phyloP scores from a whole-genome alignment of 129 eudicot genomes.

The Smallanthus sonchifolius region DNA sequence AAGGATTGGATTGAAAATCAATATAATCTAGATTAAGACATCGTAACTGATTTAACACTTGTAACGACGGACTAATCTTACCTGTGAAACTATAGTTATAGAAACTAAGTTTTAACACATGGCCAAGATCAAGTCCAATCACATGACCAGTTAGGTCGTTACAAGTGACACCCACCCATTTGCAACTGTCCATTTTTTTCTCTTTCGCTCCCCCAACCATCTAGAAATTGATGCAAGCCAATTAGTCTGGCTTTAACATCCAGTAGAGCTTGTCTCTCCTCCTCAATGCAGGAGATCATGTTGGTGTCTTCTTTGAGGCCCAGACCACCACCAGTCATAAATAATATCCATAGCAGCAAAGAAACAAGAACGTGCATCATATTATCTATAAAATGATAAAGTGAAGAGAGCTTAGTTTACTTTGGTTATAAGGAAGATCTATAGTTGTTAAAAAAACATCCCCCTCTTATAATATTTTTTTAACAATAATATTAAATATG shows the following conservation, averaged over 20 bases:
- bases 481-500: too few relatives aligned
- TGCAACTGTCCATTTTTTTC: conserved; percentile 35
- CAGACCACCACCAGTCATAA: background rate
- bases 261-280: conserved; percentile 22
- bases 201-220: conserved; percentile 33
- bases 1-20: background rate
- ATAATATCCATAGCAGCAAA: background rate
- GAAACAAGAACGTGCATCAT: background rate
- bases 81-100: background rate
- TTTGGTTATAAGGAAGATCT: too few relatives aligned
- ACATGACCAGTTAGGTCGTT: conserved; percentile 23
- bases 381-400: too few relatives aligned
- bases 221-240: background rate
- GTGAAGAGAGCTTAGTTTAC: too few relatives aligned
- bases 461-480: too few relatives aligned
- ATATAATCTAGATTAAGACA: background rate
- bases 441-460: too few relatives aligned
- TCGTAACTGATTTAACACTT: conserved; percentile 9
- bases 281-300: conserved; percentile 3
- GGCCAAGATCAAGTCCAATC: background rate
- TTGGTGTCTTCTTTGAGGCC: background rate
- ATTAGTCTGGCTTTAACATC: conserved; percentile 1
- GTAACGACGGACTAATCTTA: conserved; percentile 25
- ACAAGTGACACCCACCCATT: conserved; percentile 36
- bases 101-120: conserved; percentile 27